A percentile compares a stretch with the other conserved stretches of the same genome.
Conservation (phyloP, 768 basidiomycete species). For the Botryobasidium botryosum region DNA sequence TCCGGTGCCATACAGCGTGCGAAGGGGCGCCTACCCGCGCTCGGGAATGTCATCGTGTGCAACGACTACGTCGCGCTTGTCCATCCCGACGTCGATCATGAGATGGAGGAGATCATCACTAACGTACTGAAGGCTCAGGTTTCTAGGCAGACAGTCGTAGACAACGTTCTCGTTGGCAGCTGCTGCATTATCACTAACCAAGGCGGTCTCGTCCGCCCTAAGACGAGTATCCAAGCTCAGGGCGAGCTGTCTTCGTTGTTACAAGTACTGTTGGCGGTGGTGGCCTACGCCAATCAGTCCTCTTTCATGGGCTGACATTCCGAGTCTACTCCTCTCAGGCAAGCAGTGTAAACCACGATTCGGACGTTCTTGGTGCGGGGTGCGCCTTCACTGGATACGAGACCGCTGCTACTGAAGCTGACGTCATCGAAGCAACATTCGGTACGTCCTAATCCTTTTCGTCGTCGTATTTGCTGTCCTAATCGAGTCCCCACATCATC, state of each 20-base stretch:
- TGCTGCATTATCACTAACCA: conserved; percentile 94
- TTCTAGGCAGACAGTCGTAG: conserved; percentile 91
- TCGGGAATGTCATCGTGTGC: conserved; percentile 96
- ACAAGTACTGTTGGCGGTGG: conserved; percentile 89
- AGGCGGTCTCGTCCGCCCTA: conserved; percentile 94
- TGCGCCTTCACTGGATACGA: conserved; percentile 98
- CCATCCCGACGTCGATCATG: conserved; percentile 93
- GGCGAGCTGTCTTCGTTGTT: conserved; percentile 89
- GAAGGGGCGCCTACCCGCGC: conserved; percentile 90
- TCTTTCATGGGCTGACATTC: neutral
- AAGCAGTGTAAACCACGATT: conserved; percentile 96
- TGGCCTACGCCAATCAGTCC: conserved; percentile 12
- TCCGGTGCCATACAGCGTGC: conserved; percentile 87
- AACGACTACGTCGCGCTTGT: conserved; percentile 99
- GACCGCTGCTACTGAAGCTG: conserved; percentile 98
- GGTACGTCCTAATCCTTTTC: conserved; percentile 38
- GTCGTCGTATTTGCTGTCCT: no score
- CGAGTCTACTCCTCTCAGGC: conserved; percentile 53
- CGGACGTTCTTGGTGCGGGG: conserved; percentile 94
- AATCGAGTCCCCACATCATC: no score
- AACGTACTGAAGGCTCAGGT: conserved; percentile 99
- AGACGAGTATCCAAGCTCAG: conserved; percentile 93
- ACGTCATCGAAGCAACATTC: conserved; percentile 94
- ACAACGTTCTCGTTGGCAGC: conserved; percentile 91
- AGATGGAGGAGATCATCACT: conserved; percentile 99